Evolutionary conservation across 2,329 filamentous ascomycete species (phyloP), one percentile per base, ranked within the genome.

Genomic region (Chalaropsis ovoidea): DNA sequence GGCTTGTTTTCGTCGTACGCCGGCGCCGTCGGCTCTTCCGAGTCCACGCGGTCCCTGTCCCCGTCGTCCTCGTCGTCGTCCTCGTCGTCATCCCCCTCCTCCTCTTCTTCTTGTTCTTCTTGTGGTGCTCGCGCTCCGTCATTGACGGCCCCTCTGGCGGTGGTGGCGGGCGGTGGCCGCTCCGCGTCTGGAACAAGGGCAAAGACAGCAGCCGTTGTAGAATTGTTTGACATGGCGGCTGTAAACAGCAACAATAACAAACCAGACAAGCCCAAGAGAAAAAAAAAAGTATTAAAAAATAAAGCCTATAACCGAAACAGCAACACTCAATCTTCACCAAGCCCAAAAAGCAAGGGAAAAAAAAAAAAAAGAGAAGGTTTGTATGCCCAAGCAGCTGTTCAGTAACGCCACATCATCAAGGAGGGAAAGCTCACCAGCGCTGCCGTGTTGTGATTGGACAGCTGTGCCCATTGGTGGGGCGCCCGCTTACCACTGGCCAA

Each of bases 351-450:
- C 45, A 49, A 19, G 45, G 19, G 8, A 22, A 61, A 6, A 43
- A 41, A 22, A 61, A 43, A 42, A 15, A 42, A 61, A 19, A 13
- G 35, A 22, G 31, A 61, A 39, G 24, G 56, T 7, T 39, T n/a
- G 56, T 35, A 61, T 61, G 22, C 45, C n/a, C 8, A 22, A 22
- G n/a, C 19, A 49, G 45, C 45, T 49, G 45, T 49, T 49, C n/a
- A 49, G n/a, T 49, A 49, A 49, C 45, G 45, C 45, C 45, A 49
- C 45, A 49, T 49, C 45, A 49, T 49, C 45, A 49, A 19, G 22
- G n/a, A n/a, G 45, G n/a, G n/a, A 49, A 7, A 49, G 31, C 45
- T 22, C 45, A 8, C 45, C 10, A 4, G 31, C 31, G 31, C 31
- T 31, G 31, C 2, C 3, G 2, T 31, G 6, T 31, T 31, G 2